Base-by-base conservation (phyloP, 768 basidiomycete genomes). In the Galerina marginata region DNA sequence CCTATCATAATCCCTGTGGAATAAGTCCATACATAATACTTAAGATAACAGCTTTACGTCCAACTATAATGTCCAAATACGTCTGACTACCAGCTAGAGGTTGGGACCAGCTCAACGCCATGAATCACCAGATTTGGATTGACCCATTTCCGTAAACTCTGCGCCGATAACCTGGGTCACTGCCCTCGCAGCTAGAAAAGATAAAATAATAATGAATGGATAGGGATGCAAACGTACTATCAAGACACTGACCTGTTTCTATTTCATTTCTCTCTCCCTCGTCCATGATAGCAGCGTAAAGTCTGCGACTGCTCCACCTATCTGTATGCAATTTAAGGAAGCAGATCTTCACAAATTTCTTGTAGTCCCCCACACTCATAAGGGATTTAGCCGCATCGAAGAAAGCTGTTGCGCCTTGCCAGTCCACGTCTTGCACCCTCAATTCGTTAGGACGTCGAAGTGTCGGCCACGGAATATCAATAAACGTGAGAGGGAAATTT, bases 311-410 rank as follows among this genome's bases (percentile, higher is more conserved):
- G 44, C 86, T 79, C 92, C 91, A 95, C 60, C 89, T 77, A 71
- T 93, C 92, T 2, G 91, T 90, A 65, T 93, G 93, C 71, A 92
- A 93, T 53, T 91, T 76, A 42, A 85, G 81, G 66, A 92, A 84
- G 65, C 87, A 89, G 67, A 85, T 86, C 74, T 90, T 84, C 3
- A 93, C 80, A 56, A 93, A 81, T 2, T 70, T 71, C 67, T 82
- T 86, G 73, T 84, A 92, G 50, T 90, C 88, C 69, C 87, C 84
- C 15, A 72, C 55, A 23, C 84, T 80, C 80, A 91, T 81, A 45
- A 82, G 79, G 15, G 64, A 60, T 65, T 77, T 79, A 26, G 87
- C 80, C 5, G 78, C 77, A 14, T 72, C 72, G 67, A 93, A 93
- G 72, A 94, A 94, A 20, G 75, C 75, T 67, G 91, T 89, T 49